Evolutionary conservation across 2,329 filamentous ascomycete species (phyloP).

Genomic region (Neofusicoccum sp.): DNA sequence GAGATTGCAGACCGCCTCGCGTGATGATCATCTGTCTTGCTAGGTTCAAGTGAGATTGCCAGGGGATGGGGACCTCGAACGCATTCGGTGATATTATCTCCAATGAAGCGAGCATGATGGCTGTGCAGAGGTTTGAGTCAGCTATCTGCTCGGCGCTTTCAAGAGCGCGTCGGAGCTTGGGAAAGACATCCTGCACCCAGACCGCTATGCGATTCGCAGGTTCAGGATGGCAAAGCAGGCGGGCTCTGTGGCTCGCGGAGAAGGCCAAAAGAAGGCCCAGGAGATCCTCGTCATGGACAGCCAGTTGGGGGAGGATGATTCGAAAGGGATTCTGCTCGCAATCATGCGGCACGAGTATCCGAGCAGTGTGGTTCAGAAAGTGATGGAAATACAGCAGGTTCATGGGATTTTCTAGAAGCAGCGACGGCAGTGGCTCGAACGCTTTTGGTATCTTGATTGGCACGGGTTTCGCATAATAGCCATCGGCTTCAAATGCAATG

Average conservation of each 20-base stretch:
- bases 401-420: slow-evolving; percentile 70
- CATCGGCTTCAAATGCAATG: slow-evolving; percentile 57
- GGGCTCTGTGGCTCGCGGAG: slow-evolving; percentile 78
- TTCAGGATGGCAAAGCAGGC: slow-evolving; percentile 69
- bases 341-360: slow-evolving; percentile 62
- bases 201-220: slow-evolving; percentile 74
- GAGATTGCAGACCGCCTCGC: slow-evolving; percentile 56
- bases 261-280: slow-evolving; percentile 77
- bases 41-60: slow-evolving; percentile 75
- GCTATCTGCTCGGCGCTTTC: slow-evolving; percentile 63
- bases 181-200: slow-evolving; percentile 79
- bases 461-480: slow-evolving; percentile 70
- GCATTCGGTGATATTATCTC: slow-evolving; percentile 81
- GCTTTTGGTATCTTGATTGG: slow-evolving; percentile 61
- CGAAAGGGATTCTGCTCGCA: slow-evolving; percentile 61
- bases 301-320: slow-evolving; percentile 64
- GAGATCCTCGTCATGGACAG: slow-evolving; percentile 66
- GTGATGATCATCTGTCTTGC: slow-evolving; percentile 73
- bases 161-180: slow-evolving; percentile 66
- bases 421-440: slow-evolving; percentile 55
- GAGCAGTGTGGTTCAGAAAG: slow-evolving; percentile 77
- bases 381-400: slow-evolving; percentile 74
- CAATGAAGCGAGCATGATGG: slow-evolving; percentile 80
- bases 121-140: slow-evolving; percentile 72
- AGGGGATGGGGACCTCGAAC: slow-evolving; percentile 76